Conservation (phyloP, 2,329 filamentous ascomycete genomes). For the Sporothrix pallida region DNA sequence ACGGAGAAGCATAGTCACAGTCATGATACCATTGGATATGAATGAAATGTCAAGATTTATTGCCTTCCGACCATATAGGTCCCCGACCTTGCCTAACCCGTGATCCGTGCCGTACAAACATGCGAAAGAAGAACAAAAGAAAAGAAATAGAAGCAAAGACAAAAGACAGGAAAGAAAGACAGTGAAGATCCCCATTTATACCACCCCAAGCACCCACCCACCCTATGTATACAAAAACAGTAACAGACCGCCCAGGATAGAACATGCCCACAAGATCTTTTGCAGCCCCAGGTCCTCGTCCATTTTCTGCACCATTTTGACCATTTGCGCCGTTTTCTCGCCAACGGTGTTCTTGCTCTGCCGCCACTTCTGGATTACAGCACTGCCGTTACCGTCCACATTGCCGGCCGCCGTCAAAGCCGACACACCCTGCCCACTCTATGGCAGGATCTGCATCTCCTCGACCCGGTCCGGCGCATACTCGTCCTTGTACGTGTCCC, state of each 20-base stretch:
- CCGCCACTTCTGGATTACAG: neutral
- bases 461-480: slow-evolving; percentile 68
- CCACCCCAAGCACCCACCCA: neutral
- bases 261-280: neutral
- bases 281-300: neutral
- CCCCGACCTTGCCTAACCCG: neutral
- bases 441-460: slow-evolving; percentile 68
- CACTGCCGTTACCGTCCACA: neutral
- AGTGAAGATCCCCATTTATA: neutral
- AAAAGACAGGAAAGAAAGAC: too few species aligned
- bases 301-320: neutral
- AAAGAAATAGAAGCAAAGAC: too few species aligned
- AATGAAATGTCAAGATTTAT: neutral
- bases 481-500: slow-evolving; percentile 78
- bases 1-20: neutral
- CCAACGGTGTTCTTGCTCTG: neutral
- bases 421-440: neutral
- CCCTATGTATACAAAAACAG: slow-evolving; percentile 3
- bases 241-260: neutral
- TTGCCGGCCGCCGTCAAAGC: neutral
- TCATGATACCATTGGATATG: neutral
- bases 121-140: neutral
- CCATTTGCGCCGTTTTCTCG: neutral
- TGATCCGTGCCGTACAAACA: neutral
- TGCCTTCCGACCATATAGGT: too few species aligned